These are phyloP conservation scores for Wickerhamiella qilinensis DNA, from an alignment of 805 yeast species.

Conservation along the genomic window DNA sequence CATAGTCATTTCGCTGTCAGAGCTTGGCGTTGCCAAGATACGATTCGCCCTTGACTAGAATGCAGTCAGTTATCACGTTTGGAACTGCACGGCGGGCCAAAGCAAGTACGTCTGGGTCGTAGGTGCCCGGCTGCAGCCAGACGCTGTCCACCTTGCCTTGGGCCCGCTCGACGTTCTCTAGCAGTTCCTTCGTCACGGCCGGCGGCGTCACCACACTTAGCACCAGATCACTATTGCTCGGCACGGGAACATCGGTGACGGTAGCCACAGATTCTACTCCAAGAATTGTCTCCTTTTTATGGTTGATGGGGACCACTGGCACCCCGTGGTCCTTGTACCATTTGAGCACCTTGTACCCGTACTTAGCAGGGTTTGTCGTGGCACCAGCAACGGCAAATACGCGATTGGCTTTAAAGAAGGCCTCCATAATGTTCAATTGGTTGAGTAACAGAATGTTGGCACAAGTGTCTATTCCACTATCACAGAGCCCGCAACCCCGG, in stretches of 20 bases:
- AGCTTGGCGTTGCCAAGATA: constrained; percentile 7
- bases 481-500: too few species aligned
- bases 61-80: constrained; percentile 42
- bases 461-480: too few species aligned
- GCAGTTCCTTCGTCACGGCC: constrained; percentile 30
- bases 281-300: constrained; percentile 32
- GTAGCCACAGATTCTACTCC: constrained; percentile 25
- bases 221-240: constrained; percentile 21
- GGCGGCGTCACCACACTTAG: constrained; percentile 70
- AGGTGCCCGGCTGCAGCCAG: constrained; percentile 82
- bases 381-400: constrained; percentile 60
- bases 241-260: constrained; percentile 14
- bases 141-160: constrained; percentile 32
- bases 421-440: constrained; percentile 15
- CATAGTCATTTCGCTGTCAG: too few species aligned
- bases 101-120: constrained; percentile 31
- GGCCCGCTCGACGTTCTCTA: constrained; percentile 25
- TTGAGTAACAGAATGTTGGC: too few species aligned
- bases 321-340: constrained; percentile 50
- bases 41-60: constrained; percentile 49
- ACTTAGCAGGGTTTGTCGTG: constrained; percentile 43
- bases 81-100: constrained; percentile 20
- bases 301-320: constrained; percentile 53
- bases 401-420: constrained; percentile 36
- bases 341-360: constrained; percentile 48